phyloP scores from a whole-genome alignment of 2,329 filamentous ascomycete genomes.

The Microthyrium microscopicum region DNA sequence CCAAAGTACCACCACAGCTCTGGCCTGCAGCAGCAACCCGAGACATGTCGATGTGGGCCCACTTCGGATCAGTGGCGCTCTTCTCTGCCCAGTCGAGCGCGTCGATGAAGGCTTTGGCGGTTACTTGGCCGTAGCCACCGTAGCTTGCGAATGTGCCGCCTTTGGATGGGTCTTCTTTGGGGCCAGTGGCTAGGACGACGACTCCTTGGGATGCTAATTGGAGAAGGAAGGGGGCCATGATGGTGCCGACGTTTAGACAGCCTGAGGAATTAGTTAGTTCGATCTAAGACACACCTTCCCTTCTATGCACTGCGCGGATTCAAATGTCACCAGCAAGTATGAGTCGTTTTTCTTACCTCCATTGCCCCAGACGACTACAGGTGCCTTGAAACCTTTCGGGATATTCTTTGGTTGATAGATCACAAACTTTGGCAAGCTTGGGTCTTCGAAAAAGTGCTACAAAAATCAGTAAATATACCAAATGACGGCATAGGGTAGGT shows the following conservation, averaged over 20 bases:
- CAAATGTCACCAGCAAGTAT: no score
- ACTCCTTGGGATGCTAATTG: conserved; percentile 1
- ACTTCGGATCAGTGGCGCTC: background rate
- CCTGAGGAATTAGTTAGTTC: no score
- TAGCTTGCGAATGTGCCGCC: background rate
- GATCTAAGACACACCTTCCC: no score
- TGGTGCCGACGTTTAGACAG: background rate
- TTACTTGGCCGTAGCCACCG: background rate
- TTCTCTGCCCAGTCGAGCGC: background rate
- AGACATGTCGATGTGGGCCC: background rate
- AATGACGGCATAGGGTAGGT: background rate
- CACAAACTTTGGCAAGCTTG: background rate
- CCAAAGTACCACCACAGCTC: conserved; percentile 1
- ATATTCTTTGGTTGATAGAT: conserved; percentile 1
- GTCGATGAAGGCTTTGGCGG: background rate
- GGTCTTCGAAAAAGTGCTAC: background rate
- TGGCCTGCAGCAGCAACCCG: background rate
- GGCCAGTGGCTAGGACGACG: background rate
- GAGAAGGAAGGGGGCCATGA: conserved; percentile 3
- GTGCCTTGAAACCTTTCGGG: background rate
- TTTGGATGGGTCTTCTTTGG: background rate
- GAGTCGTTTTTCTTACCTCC: no score
- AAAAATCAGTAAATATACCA: no score
- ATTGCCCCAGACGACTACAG: conserved; percentile 3
- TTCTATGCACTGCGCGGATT: no score